Conservation (phyloP, 768 basidiomycete species). For the Leccinum longicurvipes region DNA sequence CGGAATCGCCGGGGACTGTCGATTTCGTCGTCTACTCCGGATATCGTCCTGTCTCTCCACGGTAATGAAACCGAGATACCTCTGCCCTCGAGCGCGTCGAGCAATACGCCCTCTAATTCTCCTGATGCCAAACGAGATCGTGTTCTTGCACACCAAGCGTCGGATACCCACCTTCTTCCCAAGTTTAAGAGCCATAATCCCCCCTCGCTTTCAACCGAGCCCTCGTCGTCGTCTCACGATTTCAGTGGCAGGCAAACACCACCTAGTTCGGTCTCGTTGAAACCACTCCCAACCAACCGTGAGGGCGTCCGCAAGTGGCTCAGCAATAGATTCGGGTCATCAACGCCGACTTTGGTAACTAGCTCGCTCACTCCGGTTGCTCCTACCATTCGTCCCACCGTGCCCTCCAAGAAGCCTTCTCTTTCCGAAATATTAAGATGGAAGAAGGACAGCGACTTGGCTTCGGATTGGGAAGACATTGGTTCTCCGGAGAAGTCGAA, state of each 20-base stretch:
- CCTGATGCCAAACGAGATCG: slow-evolving; percentile 56
- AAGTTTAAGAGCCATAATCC: slow-evolving; percentile 46
- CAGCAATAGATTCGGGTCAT: slow-evolving; percentile 52
- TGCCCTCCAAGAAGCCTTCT: slow-evolving; percentile 58
- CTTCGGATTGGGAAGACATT: slow-evolving; percentile 66
- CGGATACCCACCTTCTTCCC: slow-evolving; percentile 60
- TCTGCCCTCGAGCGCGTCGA: slow-evolving; percentile 47
- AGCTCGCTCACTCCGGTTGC: slow-evolving; percentile 34
- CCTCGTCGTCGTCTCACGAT: slow-evolving; percentile 51
- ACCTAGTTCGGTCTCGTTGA: slow-evolving; percentile 35
- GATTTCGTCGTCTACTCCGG: slow-evolving; percentile 48
- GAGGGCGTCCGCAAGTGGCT: slow-evolving; percentile 83
- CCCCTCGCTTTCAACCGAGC: slow-evolving; percentile 38
- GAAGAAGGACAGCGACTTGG: slow-evolving; percentile 55
- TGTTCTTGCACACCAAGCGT: slow-evolving; percentile 63
- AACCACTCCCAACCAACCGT: slow-evolving; percentile 64
- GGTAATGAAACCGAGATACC: slow-evolving; percentile 43
- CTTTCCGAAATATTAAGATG: slow-evolving; percentile 60
- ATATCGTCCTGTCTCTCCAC: slow-evolving; percentile 42
- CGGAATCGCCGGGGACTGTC: slow-evolving; percentile 52
- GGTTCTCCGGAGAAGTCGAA: slow-evolving; percentile 40
- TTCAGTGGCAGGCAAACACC: slow-evolving; percentile 37
- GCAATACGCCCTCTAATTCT: slow-evolving; percentile 47
- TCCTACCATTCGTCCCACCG: slow-evolving; percentile 34
- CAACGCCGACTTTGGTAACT: slow-evolving; percentile 37